phyloP scores from a whole-genome alignment of 768 basidiomycete genomes.

The Lentinula lateritia region DNA sequence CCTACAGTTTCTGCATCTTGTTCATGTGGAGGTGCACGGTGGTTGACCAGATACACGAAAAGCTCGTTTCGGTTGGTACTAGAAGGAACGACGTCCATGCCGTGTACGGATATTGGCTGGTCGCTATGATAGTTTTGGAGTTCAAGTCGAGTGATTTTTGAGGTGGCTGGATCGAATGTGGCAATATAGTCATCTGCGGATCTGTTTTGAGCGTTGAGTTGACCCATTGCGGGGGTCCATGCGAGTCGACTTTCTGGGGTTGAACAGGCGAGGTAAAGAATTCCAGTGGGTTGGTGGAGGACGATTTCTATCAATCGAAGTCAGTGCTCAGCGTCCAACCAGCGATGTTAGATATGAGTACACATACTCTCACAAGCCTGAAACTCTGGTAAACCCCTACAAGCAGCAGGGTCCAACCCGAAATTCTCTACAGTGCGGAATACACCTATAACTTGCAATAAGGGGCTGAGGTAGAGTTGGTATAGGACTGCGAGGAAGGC shows the following conservation, averaged over 20 bases:
- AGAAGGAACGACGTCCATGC: slow-evolving; percentile 65
- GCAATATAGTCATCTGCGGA: slow-evolving; percentile 52
- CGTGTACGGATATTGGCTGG: slow-evolving; percentile 52
- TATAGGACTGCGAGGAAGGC: slow-evolving; percentile 40
- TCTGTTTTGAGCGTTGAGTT: slow-evolving; percentile 29
- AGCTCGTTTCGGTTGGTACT: slow-evolving; percentile 39
- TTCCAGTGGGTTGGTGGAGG: slow-evolving; percentile 50
- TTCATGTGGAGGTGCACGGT: slow-evolving; percentile 45
- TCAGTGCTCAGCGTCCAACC: slow-evolving; percentile 7
- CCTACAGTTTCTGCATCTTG: slow-evolving; percentile 37
- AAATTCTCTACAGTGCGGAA: slow-evolving; percentile 38
- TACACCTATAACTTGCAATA: slow-evolving; percentile 35
- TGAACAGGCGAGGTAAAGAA: slow-evolving; percentile 63
- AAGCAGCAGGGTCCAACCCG: slow-evolving; percentile 35
- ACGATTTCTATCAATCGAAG: slow-evolving; percentile 41
- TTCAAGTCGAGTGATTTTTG: slow-evolving; percentile 38
- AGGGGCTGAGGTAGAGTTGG: slow-evolving; percentile 41
- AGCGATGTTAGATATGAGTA: neutral
- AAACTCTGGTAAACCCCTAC: slow-evolving; percentile 45
- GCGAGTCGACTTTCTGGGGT: slow-evolving; percentile 36
- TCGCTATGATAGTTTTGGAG: slow-evolving; percentile 29
- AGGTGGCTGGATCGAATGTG: slow-evolving; percentile 46
- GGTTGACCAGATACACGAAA: slow-evolving; percentile 69
- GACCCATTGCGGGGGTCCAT: slow-evolving; percentile 46
- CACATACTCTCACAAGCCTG: slow-evolving; percentile 66